These are phyloP conservation scores for Blastocystis hominis DNA, from an alignment of 352 stramenopile genomes.

Conservation along the genomic window DNA sequence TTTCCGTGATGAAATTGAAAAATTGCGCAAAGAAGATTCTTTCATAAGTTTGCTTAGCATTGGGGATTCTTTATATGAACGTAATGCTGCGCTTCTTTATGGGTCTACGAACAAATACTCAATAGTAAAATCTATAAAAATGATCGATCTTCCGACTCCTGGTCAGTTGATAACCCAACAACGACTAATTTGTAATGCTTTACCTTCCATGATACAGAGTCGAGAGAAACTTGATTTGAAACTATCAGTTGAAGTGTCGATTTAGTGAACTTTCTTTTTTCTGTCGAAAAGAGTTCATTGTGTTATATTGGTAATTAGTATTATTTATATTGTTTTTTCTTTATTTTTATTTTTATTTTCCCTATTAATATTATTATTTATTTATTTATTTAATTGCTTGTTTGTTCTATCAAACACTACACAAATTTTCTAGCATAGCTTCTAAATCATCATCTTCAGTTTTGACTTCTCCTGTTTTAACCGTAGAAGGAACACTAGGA, in stretches of 20 bases:
- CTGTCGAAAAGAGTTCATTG: not conserved
- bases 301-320: not conserved
- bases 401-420: constrained; percentile 28
- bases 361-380: not conserved
- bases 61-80: constrained; percentile 62
- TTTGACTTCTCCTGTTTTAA: not conserved
- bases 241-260: not conserved
- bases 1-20: constrained; percentile 71
- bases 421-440: not conserved
- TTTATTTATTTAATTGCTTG: not conserved
- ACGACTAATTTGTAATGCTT: not conserved
- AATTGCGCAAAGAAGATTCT: not conserved
- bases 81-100: constrained; percentile 57
- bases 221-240: constrained; percentile 33
- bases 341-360: not conserved
- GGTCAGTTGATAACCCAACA: constrained; percentile 18
- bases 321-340: not conserved
- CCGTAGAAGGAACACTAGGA: not conserved
- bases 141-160: constrained; percentile 61
- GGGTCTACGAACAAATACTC: not conserved
- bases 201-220: not conserved
- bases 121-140: constrained; percentile 62
- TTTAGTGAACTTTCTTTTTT: not conserved
- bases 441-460: not conserved
- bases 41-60: constrained; percentile 60